phyloP scores from a whole-genome alignment of 148 eudicot genomes.

The Camellia sinensis region DNA sequence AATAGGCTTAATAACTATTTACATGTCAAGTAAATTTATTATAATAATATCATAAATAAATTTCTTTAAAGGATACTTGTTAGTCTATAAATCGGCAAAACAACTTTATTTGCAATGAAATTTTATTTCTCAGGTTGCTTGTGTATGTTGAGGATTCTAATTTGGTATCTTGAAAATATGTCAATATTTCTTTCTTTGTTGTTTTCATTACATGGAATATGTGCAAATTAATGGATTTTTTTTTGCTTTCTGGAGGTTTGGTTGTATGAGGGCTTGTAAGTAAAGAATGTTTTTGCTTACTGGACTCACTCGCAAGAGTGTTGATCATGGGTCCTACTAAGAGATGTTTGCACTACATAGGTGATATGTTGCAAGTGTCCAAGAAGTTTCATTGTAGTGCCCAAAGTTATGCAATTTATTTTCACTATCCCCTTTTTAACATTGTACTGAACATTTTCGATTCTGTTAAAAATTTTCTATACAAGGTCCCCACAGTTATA shows the following conservation, averaged over 20 bases:
- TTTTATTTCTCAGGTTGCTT: slow-evolving; percentile 5
- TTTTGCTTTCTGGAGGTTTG: too few species aligned
- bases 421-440: background rate
- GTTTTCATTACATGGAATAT: too few species aligned
- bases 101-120: slow-evolving; percentile 5
- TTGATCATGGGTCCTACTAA: background rate
- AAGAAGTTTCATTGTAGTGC: too few species aligned
- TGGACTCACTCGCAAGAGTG: too few species aligned
- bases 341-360: background rate
- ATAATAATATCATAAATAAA: too few species aligned
- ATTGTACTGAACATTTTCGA: background rate
- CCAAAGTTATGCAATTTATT: too few species aligned
- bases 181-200: background rate
- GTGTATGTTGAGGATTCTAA: background rate
- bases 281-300: too few species aligned
- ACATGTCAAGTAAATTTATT: too few species aligned
- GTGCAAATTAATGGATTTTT: too few species aligned
- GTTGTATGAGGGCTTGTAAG: too few species aligned
- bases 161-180: background rate
- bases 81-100: background rate
- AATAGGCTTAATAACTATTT: slow-evolving; percentile 65
- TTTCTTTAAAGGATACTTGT: background rate
- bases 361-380: background rate
- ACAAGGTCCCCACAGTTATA: too few species aligned
- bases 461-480: background rate